These are phyloP conservation scores for Isatis tinctoria DNA, from an alignment of 345 rosid species.

Conservation along the genomic window DNA sequence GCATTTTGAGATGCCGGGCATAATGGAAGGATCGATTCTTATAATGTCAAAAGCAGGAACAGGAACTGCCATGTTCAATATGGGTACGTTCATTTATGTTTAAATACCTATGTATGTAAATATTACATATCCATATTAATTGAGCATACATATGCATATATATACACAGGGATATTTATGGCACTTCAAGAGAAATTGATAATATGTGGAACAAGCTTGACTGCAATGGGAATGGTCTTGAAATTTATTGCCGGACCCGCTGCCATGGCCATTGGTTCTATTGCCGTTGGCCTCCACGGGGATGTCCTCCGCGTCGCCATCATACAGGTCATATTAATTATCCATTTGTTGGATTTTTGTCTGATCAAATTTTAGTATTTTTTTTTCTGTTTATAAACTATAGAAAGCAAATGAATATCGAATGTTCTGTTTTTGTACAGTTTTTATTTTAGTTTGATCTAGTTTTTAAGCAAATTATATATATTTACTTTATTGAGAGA, in stretches of 20 bases:
- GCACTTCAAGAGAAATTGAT: constrained; percentile 72
- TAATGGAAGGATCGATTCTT: constrained; percentile 64
- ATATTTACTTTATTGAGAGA: not conserved
- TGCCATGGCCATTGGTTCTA: constrained; percentile 65
- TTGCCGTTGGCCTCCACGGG: constrained; percentile 60
- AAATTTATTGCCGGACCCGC: constrained; percentile 73
- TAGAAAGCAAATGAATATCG: not conserved
- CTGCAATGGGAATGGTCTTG: constrained; percentile 54
- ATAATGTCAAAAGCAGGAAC: constrained; percentile 89
- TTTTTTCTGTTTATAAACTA: not conserved
- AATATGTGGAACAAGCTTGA: constrained; percentile 59
- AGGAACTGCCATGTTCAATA: constrained; percentile 94
- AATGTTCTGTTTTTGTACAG: not conserved
- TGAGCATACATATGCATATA: not conserved
- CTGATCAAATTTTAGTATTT: not conserved
- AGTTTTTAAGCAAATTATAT: not conserved
- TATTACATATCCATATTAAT: not conserved
- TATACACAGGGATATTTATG: constrained; percentile 73
- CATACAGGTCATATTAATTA: constrained; percentile 60
- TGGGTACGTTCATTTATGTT: constrained; percentile 47
- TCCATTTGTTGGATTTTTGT: not conserved
- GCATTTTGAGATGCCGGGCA: constrained; percentile 75
- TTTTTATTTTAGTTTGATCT: not conserved
- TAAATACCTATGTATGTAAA: not conserved
- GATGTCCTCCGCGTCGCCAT: constrained; percentile 69